phyloP scores from a whole-genome alignment of 371 early-diverging fungal genomes.

The Chytridium lagenaria region DNA sequence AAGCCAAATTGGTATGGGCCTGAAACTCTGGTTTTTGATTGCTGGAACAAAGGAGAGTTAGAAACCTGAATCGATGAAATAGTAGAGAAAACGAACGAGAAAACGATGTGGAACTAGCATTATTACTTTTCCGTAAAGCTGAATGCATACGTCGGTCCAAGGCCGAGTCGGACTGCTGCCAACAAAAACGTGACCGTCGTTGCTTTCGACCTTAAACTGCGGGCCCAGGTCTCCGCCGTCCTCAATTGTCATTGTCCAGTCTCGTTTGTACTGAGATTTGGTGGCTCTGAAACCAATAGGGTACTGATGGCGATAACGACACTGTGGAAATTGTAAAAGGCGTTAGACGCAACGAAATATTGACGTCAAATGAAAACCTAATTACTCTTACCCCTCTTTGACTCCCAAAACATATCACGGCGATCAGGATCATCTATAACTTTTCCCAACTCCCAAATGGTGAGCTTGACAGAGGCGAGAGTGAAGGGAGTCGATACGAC shows the following conservation, averaged over 20 bases:
- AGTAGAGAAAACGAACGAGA: background rate
- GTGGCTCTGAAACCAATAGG: constrained; percentile 64
- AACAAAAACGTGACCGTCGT: constrained; percentile 46
- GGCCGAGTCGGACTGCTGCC: constrained; percentile 63
- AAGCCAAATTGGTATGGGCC: constrained; percentile 31
- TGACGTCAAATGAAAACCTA: background rate
- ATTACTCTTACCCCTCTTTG: constrained; percentile 26
- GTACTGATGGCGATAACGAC: constrained; percentile 63
- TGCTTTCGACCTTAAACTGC: constrained; percentile 49
- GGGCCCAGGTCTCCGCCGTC: constrained; percentile 51
- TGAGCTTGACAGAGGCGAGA: constrained; percentile 27
- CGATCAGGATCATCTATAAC: constrained; percentile 19
- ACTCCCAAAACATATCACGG: constrained; percentile 31
- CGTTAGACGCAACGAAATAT: background rate
- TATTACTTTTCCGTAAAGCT: constrained; percentile 28
- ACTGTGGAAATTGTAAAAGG: constrained; percentile 36
- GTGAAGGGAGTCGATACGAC: constrained; percentile 29
- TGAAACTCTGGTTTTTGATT: constrained; percentile 31
- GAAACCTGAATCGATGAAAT: background rate
- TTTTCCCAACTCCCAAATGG: constrained; percentile 28
- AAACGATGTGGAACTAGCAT: too few relatives aligned
- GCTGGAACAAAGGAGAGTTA: constrained; percentile 8
- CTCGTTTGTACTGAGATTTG: constrained; percentile 60
- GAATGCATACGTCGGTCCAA: constrained; percentile 63
- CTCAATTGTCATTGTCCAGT: constrained; percentile 61